These are phyloP conservation scores for Plantago coronopus DNA, from an alignment of 305 asterid species.

Conservation along the genomic window DNA sequence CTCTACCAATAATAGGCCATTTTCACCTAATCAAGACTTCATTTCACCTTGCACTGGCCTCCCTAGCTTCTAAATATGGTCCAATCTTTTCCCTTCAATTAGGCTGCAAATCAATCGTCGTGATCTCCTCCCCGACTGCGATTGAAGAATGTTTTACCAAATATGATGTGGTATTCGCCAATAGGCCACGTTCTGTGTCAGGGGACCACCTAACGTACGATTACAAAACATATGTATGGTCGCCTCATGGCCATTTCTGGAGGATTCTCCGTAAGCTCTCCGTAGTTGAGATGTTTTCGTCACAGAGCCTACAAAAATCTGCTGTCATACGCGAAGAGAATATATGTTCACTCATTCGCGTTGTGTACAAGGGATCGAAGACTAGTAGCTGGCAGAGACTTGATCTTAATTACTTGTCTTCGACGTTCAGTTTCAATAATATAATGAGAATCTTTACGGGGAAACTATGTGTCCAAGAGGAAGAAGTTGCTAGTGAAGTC, in stretches of 20 bases:
- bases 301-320: constrained; percentile 25
- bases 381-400: constrained; percentile 2
- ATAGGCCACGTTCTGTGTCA: constrained; percentile 31
- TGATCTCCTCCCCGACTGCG: constrained; percentile 36
- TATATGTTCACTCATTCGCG: constrained; percentile 13
- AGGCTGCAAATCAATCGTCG: constrained; percentile 28
- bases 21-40: constrained; percentile 36
- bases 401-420: constrained; percentile 26
- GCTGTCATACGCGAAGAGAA: constrained; percentile 28
- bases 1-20: constrained; percentile 40
- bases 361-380: neutral
- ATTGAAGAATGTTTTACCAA: constrained; percentile 45
- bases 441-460: constrained; percentile 33
- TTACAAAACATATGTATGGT: constrained; percentile 16
- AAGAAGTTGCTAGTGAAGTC: constrained; percentile 19
- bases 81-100: constrained; percentile 29
- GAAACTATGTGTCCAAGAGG: constrained; percentile 30
- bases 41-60: constrained; percentile 28
- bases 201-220: constrained; percentile 32
- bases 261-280: constrained; percentile 26
- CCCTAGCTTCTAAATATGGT: constrained; percentile 28
- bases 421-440: constrained; percentile 22
- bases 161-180: constrained; percentile 36
- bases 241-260: constrained; percentile 34
- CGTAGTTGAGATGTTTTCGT: constrained; percentile 31